These are phyloP conservation scores for Yamadazyma taylorii DNA, from an alignment of 1,139 yeast species.

Conservation along the genomic window DNA sequence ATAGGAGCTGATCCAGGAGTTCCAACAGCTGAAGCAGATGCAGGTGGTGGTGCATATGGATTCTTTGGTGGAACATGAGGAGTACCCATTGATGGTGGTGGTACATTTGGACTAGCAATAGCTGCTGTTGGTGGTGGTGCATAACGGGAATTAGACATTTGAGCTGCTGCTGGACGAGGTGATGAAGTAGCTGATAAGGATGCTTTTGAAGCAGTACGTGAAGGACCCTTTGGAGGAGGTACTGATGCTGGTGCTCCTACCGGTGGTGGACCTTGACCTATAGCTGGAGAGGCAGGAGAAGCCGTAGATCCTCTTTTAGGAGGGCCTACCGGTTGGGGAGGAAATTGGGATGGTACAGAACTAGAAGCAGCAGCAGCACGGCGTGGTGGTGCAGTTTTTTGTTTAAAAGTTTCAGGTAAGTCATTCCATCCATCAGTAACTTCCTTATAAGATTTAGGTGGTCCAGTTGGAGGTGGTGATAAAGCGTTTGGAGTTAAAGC, in stretches of 20 bases:
- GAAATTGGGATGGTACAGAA: slow-evolving; percentile 22
- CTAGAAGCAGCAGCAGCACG: slow-evolving; percentile 44
- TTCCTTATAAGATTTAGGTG: slow-evolving; percentile 44
- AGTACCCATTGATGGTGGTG: slow-evolving; percentile 8
- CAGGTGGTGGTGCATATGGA: slow-evolving; percentile 18
- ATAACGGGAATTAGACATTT: slow-evolving; percentile 30
- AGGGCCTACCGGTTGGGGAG: slow-evolving; percentile 23
- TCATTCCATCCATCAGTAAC: slow-evolving; percentile 95
- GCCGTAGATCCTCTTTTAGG: slow-evolving; percentile 15
- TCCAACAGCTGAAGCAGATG: slow-evolving; percentile 15
- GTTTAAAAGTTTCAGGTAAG: slow-evolving; percentile 69
- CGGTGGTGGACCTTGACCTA: slow-evolving; percentile 8
- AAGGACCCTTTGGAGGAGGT: slow-evolving; percentile 34
- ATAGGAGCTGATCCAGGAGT: slow-evolving; percentile 6
- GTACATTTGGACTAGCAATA: slow-evolving; percentile 11
- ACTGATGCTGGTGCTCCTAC: slow-evolving; percentile 18
- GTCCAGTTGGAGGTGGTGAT: slow-evolving; percentile 27
- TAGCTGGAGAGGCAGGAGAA: slow-evolving; percentile 3
- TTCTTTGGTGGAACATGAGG: slow-evolving; percentile 13
- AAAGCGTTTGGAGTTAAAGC: slow-evolving; percentile 7
- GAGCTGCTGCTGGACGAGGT: slow-evolving; percentile 19
- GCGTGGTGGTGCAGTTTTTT: slow-evolving; percentile 49
- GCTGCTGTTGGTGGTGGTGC: slow-evolving; percentile 36
- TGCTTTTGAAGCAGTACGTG: slow-evolving; percentile 29
- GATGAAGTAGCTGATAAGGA: slow-evolving; percentile 20